A percentile compares a stretch with the other conserved stretches of the same genome.
These are phyloP conservation scores for Hylodesmum podocarpum DNA, from an alignment of 306 rosid species.

Conservation along the genomic window DNA sequence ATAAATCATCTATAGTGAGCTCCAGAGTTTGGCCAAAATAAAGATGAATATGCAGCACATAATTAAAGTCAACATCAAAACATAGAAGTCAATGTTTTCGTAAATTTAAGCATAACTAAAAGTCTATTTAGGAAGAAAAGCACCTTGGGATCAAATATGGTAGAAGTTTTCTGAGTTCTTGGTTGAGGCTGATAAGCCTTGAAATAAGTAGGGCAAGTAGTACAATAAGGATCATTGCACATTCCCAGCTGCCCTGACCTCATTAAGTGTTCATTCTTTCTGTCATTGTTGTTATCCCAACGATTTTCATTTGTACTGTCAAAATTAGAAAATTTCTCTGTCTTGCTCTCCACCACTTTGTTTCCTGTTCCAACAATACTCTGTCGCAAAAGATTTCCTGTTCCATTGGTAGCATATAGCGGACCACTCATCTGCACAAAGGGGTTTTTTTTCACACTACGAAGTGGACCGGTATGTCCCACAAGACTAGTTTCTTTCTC, in stretches of 20 bases:
- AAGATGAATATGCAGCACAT: background rate
- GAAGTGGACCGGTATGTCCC: slow-evolving; percentile 80
- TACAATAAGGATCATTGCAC: slow-evolving; percentile 93
- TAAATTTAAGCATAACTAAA: background rate
- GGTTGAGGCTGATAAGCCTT: slow-evolving; percentile 51
- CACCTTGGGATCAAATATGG: slow-evolving; percentile 62
- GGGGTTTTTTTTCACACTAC: slow-evolving; percentile 49
- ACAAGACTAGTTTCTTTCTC: slow-evolving; percentile 51
- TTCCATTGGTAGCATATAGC: slow-evolving; percentile 30
- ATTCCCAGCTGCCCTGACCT: slow-evolving; percentile 87
- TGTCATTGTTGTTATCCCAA: slow-evolving; percentile 42
- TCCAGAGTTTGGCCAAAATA: background rate
- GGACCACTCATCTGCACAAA: slow-evolving; percentile 75
- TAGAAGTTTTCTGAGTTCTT: slow-evolving; percentile 39
- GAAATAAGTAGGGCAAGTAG: slow-evolving; percentile 79
- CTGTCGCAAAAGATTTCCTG: slow-evolving; percentile 38
- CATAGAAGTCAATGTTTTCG: background rate
- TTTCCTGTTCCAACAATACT: slow-evolving; percentile 26
- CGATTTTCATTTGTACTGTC: slow-evolving; percentile 28
- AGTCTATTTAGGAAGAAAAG: slow-evolving; percentile 32
- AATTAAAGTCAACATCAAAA: slow-evolving; percentile 9
- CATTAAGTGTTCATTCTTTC: slow-evolving; percentile 66
- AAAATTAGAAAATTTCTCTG: slow-evolving; percentile 40
- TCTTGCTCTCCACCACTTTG: slow-evolving; percentile 34
- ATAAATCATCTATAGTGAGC: background rate